Evolutionary conservation across 108 stramenopile species (phyloP), one percentile per base, ranked within the genome.

Genomic region (Thalassiosira profunda): DNA sequence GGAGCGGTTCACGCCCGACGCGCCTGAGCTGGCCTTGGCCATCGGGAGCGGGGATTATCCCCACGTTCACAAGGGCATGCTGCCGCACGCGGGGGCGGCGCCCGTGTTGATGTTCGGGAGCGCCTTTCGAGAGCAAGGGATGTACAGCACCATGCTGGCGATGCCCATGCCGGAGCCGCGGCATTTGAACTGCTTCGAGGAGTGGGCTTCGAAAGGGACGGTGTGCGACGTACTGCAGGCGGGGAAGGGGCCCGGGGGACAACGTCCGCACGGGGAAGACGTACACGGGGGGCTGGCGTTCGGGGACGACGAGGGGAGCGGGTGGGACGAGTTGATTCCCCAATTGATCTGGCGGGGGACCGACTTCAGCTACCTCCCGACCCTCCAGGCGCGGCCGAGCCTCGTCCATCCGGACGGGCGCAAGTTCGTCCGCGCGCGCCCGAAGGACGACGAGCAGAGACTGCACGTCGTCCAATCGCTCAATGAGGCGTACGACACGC

Each of bases 321-420:
- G 40, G 42, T 73, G 63, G 64, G 52, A 45, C 7, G 42, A 73
- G n/a, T 25, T 73, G 42, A 66, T 37, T 12, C 47, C 64, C 23
- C 72, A 73, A 24, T 10, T 73, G 2, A 55, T 73, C 7, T 73
- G 72, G 72, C 55, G 72, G 20, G 72, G 72, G 5, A 66, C 63
- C 14, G 72, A 73, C n/a, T 73, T 66, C 48, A 42, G 31, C 3
- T 71, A 59, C 30, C 40, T 71, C 18, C 51, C 51, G 12, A 26
- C 51, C 7, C 0, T 52, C 33, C 51, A 52, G 21, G 29, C 15
- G 30, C 29, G 51, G 51, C 51, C 51, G 15, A 20, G 30, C 12
- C 33, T 29, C 33, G 51, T 31, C 34, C 4, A 31, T 5, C 5
- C 26, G 0, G 28, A 52, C 0, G n/a, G 51, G 51, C 51, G 30